A percentile compares a stretch with the other conserved stretches of the same genome.
Conservation (phyloP, 108 stramenopile species). For the Nitzschia palea region DNA sequence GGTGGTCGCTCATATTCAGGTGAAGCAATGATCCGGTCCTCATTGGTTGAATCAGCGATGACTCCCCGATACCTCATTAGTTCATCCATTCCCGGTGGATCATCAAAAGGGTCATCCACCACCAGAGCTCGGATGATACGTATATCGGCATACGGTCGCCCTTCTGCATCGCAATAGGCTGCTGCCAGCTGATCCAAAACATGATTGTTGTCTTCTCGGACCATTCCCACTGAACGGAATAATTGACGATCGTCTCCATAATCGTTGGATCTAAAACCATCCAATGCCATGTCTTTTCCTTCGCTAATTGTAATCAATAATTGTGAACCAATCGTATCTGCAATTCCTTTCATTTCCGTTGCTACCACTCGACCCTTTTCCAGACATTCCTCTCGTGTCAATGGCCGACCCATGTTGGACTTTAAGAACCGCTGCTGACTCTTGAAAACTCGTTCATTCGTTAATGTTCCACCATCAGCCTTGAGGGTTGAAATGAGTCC, state of each 20-base stretch:
- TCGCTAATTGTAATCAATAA: constrained; percentile 89
- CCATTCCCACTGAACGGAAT: constrained; percentile 83
- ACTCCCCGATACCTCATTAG: constrained; percentile 48
- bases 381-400: constrained; percentile 55
- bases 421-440: constrained; percentile 61
- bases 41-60: constrained; percentile 5
- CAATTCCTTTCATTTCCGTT: constrained; percentile 62
- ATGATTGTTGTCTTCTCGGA: constrained; percentile 89
- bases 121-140: constrained; percentile 90
- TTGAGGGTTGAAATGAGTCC: constrained; percentile 56
- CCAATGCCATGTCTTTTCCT: constrained; percentile 62
- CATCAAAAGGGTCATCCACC: constrained; percentile 93
- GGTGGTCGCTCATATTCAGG: constrained; percentile 74
- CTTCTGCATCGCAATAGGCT: constrained; percentile 87
- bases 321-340: constrained; percentile 88
- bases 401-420: constrained; percentile 53
- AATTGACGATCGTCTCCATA: constrained; percentile 20
- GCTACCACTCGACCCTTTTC: constrained; percentile 74
- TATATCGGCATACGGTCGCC: constrained; percentile 95
- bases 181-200: constrained; percentile 83
- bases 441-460: constrained; percentile 25
- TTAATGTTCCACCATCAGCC: constrained; percentile 4
- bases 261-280: constrained; percentile 38
- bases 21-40: constrained; percentile 39
- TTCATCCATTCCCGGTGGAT: constrained; percentile 67